These are phyloP conservation scores for Coniophora puteana DNA, from an alignment of 1,284 basidiomycete species.

Conservation along the genomic window DNA sequence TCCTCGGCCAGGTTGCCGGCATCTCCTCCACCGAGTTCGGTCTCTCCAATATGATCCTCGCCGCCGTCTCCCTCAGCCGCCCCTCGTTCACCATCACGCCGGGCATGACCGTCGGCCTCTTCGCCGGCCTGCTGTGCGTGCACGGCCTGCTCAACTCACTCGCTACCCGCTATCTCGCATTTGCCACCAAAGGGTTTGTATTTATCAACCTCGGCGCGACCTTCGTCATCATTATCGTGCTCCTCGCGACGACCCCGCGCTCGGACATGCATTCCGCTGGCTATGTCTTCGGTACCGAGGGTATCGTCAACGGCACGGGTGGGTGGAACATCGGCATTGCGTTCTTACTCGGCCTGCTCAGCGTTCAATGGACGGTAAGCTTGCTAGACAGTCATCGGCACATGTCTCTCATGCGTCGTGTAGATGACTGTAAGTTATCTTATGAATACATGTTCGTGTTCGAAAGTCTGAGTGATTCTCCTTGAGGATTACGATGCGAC, in stretches of 20 bases:
- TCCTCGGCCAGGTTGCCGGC: slow-evolving; percentile 81
- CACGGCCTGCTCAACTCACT: slow-evolving; percentile 82
- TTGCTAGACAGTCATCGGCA: slow-evolving; percentile 8
- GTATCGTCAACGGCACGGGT: slow-evolving; percentile 70
- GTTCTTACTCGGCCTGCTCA: slow-evolving; percentile 83
- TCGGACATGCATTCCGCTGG: slow-evolving; percentile 75
- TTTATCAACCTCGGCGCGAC: slow-evolving; percentile 85
- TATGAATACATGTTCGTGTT: neutral
- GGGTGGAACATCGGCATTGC: slow-evolving; percentile 79
- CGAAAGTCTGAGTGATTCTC: neutral
- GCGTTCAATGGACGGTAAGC: slow-evolving; percentile 83
- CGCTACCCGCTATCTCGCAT: slow-evolving; percentile 75
- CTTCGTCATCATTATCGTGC: slow-evolving; percentile 77
- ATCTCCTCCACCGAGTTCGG: slow-evolving; percentile 88
- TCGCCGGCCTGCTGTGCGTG: slow-evolving; percentile 63
- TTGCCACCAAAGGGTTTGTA: slow-evolving; percentile 78
- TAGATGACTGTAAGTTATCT: slow-evolving; percentile 59
- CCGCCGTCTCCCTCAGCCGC: slow-evolving; percentile 42
- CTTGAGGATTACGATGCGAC: slow-evolving; percentile 64
- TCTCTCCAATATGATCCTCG: slow-evolving; percentile 84
- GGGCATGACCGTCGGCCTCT: slow-evolving; percentile 74
- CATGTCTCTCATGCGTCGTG: slow-evolving; percentile 1
- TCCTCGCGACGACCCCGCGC: slow-evolving; percentile 74
- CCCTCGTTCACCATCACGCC: slow-evolving; percentile 26
- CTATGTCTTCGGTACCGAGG: slow-evolving; percentile 75